phyloP scores from a whole-genome alignment of 257 asterid species.

The Nicotiana otophora region DNA sequence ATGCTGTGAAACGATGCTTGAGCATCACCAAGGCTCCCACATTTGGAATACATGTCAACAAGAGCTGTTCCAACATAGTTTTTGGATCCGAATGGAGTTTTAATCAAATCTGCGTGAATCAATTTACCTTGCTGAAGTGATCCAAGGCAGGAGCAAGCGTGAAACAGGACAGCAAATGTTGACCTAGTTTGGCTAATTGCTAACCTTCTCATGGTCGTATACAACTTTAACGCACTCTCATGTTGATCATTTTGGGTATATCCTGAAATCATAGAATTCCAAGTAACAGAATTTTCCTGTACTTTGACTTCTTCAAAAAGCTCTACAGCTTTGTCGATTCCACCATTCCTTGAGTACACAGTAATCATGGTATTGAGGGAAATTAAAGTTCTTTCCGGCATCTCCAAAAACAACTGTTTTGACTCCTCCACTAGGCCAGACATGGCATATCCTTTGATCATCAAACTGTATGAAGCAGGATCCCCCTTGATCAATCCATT shows the following conservation, averaged over 20 bases:
- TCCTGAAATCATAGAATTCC: slow-evolving; percentile 93
- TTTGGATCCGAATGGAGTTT: slow-evolving; percentile 56
- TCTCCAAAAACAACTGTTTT: slow-evolving; percentile 36
- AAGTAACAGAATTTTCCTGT: slow-evolving; percentile 54
- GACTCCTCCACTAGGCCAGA: slow-evolving; percentile 49
- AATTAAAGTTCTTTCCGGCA: slow-evolving; percentile 40
- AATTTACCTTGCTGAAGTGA: slow-evolving; percentile 58
- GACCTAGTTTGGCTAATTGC: slow-evolving; percentile 54
- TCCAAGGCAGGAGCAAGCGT: slow-evolving; percentile 64
- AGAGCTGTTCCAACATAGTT: slow-evolving; percentile 68
- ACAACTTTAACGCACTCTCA: slow-evolving; percentile 50
- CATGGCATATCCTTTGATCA: slow-evolving; percentile 72
- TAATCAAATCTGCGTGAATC: slow-evolving; percentile 53
- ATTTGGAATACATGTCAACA: slow-evolving; percentile 75
- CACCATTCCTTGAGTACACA: slow-evolving; percentile 44
- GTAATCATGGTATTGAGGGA: slow-evolving; percentile 69
- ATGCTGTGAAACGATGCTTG: slow-evolving; percentile 42
- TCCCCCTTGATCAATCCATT: slow-evolving; percentile 34
- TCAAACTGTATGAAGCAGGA: slow-evolving; percentile 46
- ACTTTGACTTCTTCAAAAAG: slow-evolving; percentile 51
- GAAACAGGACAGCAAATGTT: slow-evolving; percentile 57
- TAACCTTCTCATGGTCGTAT: slow-evolving; percentile 48
- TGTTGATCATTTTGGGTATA: slow-evolving; percentile 42
- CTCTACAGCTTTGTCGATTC: slow-evolving; percentile 48
- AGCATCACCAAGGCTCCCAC: slow-evolving; percentile 71